Evolutionary conservation across 2,329 filamentous ascomycete species (phyloP), one percentile per base, ranked within the genome.

Genomic region (Phaeoacremonium minimum): DNA sequence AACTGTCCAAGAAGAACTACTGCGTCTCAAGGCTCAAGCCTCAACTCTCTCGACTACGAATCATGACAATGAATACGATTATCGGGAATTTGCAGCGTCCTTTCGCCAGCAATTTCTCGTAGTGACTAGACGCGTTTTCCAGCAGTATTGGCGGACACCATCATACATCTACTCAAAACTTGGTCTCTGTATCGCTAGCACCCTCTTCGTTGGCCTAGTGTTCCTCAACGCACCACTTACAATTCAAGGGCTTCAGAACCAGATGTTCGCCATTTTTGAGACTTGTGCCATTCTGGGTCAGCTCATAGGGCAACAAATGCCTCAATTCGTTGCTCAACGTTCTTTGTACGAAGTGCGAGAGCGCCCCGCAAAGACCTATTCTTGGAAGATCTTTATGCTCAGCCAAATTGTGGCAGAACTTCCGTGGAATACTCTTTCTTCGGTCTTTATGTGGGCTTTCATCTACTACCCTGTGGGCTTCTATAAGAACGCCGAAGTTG

Each of bases 141-240:
- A 84, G 50, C 85, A 89, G 55, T 87, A 87, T 66, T 90, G 85
- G 84, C 76, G 85, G 35, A 85, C 75, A 2, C 85, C 85, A 0
- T 69, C 74, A 2, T 90, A 89, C 60, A 81, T 90, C 50, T 87
- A 85, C 61, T 76, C 79, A 36, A 89, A 89, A 61, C 49, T 73
- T 2, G 57, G 71, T 2, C 73, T 87, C 15, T 78, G 73, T 43
- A 60, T 72, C 18, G 52, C 68, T 15, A 43, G 52, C 13, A 66
- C 69, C 14, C 64, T 85, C 7, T 84, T 83, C 54, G 78, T 84
- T 46, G 80, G 79, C 13, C 78, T 82, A 49, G 78, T 74, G 3
- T 81, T 83, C 53, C 77, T 68, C 60, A 67, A 75, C 26, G 68
- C 75, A 9, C 64, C 70, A 6, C 71, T 71, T 47, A 74, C 72